Conservation (phyloP, 2,329 filamentous ascomycete genomes). For the Scorias spongiosa region DNA sequence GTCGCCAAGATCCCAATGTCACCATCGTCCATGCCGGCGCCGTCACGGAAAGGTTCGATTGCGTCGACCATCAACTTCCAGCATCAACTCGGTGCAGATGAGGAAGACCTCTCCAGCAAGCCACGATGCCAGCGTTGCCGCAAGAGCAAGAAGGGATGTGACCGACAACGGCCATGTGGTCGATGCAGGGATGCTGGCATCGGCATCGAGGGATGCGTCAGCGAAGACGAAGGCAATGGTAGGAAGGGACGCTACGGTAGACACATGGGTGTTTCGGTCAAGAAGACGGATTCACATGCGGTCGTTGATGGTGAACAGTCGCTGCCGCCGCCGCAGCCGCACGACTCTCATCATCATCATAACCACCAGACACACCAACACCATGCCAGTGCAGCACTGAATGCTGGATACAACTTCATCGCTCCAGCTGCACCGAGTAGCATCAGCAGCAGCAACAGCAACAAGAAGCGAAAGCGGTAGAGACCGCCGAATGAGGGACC, state of each 20-base stretch:
- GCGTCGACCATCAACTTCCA: constrained; percentile 49
- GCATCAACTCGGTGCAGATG: constrained; percentile 46
- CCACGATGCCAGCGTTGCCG: constrained; percentile 95
- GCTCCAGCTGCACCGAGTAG: background rate
- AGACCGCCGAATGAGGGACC: too few relatives aligned
- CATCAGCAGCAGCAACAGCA: background rate
- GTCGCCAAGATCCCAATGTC: constrained; percentile 32
- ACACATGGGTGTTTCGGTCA: constrained; percentile 53
- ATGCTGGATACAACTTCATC: background rate
- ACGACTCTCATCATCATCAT: too few relatives aligned
- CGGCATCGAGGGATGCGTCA: constrained; percentile 82
- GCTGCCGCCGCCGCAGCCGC: background rate
- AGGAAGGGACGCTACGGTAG: constrained; percentile 81
- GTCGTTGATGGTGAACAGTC: constrained; percentile 9
- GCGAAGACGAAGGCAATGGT: constrained; percentile 94
- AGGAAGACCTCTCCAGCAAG: constrained; percentile 87
- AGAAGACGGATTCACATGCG: constrained; percentile 27
- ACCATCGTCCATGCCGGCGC: constrained; percentile 48
- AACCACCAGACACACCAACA: background rate
- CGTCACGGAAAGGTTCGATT: constrained; percentile 59
- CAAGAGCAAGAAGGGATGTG: constrained; percentile 99
- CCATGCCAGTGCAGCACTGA: background rate
- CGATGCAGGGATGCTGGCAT: constrained; percentile 94
- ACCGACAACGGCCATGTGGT: constrained; percentile 86
- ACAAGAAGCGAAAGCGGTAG: background rate